These are phyloP conservation scores for Lichtheimia ramosa DNA, from an alignment of 371 early-diverging fungal genomes.

Conservation along the genomic window DNA sequence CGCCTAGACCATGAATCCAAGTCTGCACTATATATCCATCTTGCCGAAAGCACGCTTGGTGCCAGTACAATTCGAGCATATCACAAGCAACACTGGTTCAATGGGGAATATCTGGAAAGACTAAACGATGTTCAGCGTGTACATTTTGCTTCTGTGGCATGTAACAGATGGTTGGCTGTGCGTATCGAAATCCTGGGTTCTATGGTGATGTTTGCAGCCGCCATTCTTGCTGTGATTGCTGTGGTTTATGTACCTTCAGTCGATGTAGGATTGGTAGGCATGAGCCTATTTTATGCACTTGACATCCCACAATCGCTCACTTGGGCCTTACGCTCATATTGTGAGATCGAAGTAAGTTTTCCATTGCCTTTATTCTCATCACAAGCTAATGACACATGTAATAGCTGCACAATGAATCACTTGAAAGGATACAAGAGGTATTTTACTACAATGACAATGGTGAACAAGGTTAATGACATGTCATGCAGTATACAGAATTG, in stretches of 20 bases:
- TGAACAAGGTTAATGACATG: too few relatives aligned
- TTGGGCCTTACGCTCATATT: conserved; percentile 71
- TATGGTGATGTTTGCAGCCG: conserved; percentile 63
- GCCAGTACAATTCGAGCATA: conserved; percentile 84
- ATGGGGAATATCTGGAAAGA: conserved; percentile 62
- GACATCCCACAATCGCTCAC: conserved; percentile 80
- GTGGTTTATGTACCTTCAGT: conserved; percentile 40
- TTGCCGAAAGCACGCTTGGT: conserved; percentile 75
- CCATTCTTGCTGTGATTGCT: conserved; percentile 63
- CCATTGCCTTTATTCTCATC: conserved; percentile 61
- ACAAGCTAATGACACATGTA: background rate
- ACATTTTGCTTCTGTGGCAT: conserved; percentile 73
- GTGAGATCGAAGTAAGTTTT: conserved; percentile 49
- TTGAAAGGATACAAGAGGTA: background rate
- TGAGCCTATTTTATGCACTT: conserved; percentile 85
- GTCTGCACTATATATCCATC: conserved; percentile 81
- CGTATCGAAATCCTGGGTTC: conserved; percentile 79
- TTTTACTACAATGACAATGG: background rate
- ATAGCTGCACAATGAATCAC: background rate
- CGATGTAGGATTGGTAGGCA: conserved; percentile 79
- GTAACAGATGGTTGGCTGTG: conserved; percentile 91
- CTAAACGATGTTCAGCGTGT: conserved; percentile 81
- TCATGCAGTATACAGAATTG: too few relatives aligned
- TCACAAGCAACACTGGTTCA: conserved; percentile 68
- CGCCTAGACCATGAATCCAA: conserved; percentile 76